phyloP scores from a whole-genome alignment of 1,139 yeast species.

The Chernovozyma sophiae-reginae region DNA sequence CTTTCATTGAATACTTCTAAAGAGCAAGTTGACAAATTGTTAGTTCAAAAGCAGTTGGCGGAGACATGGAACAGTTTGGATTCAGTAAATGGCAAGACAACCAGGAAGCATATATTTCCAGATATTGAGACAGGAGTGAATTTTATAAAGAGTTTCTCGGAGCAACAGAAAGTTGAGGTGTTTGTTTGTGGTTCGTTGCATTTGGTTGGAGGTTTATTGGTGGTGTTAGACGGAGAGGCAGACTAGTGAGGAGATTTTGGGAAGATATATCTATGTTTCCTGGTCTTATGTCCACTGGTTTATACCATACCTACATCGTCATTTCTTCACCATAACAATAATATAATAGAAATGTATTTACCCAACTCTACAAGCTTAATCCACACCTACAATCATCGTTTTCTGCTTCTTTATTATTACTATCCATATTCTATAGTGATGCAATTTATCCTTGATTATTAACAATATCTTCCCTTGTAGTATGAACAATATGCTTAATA shows the following conservation, averaged over 20 bases:
- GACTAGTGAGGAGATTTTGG: too few relatives aligned
- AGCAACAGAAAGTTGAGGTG: conserved; percentile 52
- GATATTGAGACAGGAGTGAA: conserved; percentile 76
- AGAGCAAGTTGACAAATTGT: conserved; percentile 69
- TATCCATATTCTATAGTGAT: neutral
- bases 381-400: too few relatives aligned
- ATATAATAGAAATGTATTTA: neutral
- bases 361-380: too few relatives aligned
- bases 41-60: conserved; percentile 76
- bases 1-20: conserved; percentile 80
- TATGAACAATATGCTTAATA: conserved; percentile 41
- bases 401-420: neutral
- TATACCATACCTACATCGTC: neutral
- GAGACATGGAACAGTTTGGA: conserved; percentile 64
- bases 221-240: conserved; percentile 61
- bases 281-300: neutral
- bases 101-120: conserved; percentile 53
- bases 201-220: conserved; percentile 88
- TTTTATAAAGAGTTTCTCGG: conserved; percentile 43
- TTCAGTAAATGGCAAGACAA: conserved; percentile 21
- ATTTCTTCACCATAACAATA: too few relatives aligned
- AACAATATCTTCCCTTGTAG: conserved; percentile 43
- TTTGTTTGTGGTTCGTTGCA: conserved; percentile 94
- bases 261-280: too few relatives aligned
- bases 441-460: conserved; percentile 12